These are phyloP conservation scores for Graphium sp. DNA, from an alignment of 2,329 filamentous ascomycete genomes.

Conservation along the genomic window DNA sequence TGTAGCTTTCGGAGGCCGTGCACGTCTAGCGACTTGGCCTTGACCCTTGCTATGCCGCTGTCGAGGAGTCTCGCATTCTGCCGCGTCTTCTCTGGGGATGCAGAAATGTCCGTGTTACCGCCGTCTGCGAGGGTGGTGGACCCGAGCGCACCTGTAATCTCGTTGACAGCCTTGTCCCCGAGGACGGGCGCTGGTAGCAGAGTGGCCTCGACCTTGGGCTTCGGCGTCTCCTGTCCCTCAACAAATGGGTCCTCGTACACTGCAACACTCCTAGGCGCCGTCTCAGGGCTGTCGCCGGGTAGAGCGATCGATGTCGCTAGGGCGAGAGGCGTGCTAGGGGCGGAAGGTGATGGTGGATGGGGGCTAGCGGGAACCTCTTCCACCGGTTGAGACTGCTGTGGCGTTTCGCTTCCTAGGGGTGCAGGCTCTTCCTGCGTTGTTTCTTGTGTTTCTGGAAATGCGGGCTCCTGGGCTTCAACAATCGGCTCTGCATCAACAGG, in stretches of 20 bases:
- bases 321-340: no score
- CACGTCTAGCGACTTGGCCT: slow-evolving; percentile 55
- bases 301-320: no score
- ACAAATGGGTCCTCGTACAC: slow-evolving; percentile 49
- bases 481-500: no score
- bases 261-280: slow-evolving; percentile 15
- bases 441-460: no score
- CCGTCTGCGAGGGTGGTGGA: neutral
- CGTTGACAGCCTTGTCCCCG: slow-evolving; percentile 43
- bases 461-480: no score
- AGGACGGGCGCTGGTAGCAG: no score
- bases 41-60: slow-evolving; percentile 60
- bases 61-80: slow-evolving; percentile 48
- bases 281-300: no score
- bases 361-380: neutral
- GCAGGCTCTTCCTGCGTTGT: slow-evolving; percentile 1
- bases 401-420: no score
- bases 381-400: no score
- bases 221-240: slow-evolving; percentile 27
- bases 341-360: no score
- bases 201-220: slow-evolving; percentile 23
- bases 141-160: slow-evolving; percentile 19
- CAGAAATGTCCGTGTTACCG: slow-evolving; percentile 2
- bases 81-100: slow-evolving; percentile 33
- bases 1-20: slow-evolving; percentile 69